phyloP scores from a whole-genome alignment of 2,329 filamentous ascomycete genomes.

The Dactylellina cionopaga region DNA sequence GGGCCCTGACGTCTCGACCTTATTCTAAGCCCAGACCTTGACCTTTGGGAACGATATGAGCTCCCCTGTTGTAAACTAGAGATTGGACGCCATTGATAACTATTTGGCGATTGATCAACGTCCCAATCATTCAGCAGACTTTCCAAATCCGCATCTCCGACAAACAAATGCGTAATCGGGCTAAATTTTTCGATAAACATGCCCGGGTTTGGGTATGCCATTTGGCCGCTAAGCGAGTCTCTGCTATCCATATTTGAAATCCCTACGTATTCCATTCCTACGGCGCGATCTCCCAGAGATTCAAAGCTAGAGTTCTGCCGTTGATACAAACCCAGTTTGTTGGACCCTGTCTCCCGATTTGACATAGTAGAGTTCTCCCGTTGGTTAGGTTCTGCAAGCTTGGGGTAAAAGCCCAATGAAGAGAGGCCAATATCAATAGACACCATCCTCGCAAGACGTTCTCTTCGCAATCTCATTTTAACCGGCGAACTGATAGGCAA shows the following conservation, averaged over 20 bases:
- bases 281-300: not conserved
- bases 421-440: slow-evolving; percentile 26
- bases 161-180: slow-evolving; percentile 3
- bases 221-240: not conserved
- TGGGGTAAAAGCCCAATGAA: slow-evolving; percentile 23
- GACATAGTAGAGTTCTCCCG: not conserved
- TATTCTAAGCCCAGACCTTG: slow-evolving; percentile 12
- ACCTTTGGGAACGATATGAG: not conserved
- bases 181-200: slow-evolving; percentile 38
- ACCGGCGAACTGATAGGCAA: slow-evolving; percentile 19
- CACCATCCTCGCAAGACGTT: slow-evolving; percentile 41
- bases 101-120: not conserved
- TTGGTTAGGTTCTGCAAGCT: not conserved
- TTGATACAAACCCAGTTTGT: not conserved
- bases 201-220: not conserved
- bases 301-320: not conserved
- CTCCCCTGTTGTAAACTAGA: slow-evolving; percentile 11
- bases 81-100: slow-evolving; percentile 37
- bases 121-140: slow-evolving; percentile 38
- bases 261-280: not conserved
- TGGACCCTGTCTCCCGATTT: not conserved
- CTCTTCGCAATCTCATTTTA: slow-evolving; percentile 33
- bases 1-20: not conserved
- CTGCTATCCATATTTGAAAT: not conserved
- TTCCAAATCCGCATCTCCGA: slow-evolving; percentile 16